Evolutionary conservation across 768 basidiomycete genomes (phyloP).

Genomic region (Coprinellus micaceus): DNA sequence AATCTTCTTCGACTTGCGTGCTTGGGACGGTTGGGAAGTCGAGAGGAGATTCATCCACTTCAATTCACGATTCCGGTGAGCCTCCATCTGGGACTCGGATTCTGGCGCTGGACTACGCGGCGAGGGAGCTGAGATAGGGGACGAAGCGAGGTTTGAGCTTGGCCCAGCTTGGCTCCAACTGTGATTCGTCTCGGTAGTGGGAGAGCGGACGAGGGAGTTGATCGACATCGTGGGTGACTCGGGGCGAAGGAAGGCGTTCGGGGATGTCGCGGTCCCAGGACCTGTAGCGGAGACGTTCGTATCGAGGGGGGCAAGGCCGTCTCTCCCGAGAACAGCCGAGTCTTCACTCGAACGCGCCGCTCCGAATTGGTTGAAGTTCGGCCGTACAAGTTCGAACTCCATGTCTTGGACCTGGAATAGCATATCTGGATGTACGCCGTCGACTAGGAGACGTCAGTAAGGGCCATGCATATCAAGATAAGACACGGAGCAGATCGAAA

Average conservation of each 20-base stretch:
- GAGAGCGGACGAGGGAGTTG: constrained; percentile 22
- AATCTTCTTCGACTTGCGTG: constrained; percentile 77
- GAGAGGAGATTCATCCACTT: constrained; percentile 72
- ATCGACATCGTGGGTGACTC: constrained; percentile 18
- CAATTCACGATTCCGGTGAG: constrained; percentile 71
- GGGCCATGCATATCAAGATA: too few relatives aligned
- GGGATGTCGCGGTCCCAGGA: constrained; percentile 43
- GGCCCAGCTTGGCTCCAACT: background rate
- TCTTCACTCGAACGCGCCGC: constrained; percentile 53
- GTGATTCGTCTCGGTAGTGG: constrained; percentile 10
- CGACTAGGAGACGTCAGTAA: constrained; percentile 1
- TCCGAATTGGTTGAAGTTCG: constrained; percentile 42
- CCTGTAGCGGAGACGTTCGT: constrained; percentile 17
- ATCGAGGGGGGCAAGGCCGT: constrained; percentile 17
- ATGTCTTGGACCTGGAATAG: constrained; percentile 75
- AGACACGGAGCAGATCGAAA: too few relatives aligned
- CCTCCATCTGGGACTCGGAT: constrained; percentile 45
- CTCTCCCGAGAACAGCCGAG: constrained; percentile 37
- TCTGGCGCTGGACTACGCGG: constrained; percentile 20
- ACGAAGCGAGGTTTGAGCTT: background rate
- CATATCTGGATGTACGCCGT: constrained; percentile 24
- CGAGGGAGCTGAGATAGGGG: constrained; percentile 1
- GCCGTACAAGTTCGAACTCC: constrained; percentile 77
- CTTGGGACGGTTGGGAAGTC: constrained; percentile 52
- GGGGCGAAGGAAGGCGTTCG: constrained; percentile 35